A percentile compares a stretch with the other conserved stretches of the same genome.
phyloP scores from a whole-genome alignment of 352 stramenopile species.

The Globisporangium megalacanthum region DNA sequence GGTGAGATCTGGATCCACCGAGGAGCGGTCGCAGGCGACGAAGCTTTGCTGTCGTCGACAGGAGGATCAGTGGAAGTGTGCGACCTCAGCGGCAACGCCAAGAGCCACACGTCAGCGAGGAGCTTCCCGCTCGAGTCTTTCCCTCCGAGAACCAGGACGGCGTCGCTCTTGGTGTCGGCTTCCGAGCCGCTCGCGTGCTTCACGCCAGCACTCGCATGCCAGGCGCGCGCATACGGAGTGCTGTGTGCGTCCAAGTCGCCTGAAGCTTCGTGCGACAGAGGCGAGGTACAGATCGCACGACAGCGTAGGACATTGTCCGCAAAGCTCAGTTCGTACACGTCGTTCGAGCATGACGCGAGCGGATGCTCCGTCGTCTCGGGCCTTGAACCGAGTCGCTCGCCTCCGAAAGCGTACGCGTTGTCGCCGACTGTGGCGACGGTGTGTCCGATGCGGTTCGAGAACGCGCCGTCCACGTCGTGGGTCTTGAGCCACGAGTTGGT shows the following conservation, averaged over 20 bases:
- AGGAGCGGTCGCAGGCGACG: not conserved
- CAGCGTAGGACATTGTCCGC: conserved; percentile 35
- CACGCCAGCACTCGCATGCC: conserved; percentile 33
- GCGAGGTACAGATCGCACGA: conserved; percentile 12
- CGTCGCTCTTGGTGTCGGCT: conserved; percentile 15
- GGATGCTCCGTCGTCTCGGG: not conserved
- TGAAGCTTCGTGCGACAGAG: conserved; percentile 1
- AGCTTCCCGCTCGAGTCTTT: conserved; percentile 25
- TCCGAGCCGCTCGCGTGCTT: conserved; percentile 14
- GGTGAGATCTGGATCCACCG: conserved; percentile 39
- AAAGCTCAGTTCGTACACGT: conserved; percentile 41
- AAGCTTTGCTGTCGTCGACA: conserved; percentile 3
- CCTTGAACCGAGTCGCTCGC: conserved; percentile 24
- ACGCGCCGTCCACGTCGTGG: conserved; percentile 50
- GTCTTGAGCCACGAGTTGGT: conserved; percentile 41
- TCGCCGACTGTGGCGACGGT: conserved; percentile 33
- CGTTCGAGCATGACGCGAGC: conserved; percentile 15
- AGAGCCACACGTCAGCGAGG: conserved; percentile 42
- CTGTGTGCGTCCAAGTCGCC: not conserved
- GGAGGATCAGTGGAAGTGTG: not conserved
- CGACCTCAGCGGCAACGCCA: conserved; percentile 19
- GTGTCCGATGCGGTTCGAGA: conserved; percentile 51
- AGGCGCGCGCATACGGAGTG: conserved; percentile 25
- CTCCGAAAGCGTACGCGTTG: conserved; percentile 51
- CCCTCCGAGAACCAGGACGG: conserved; percentile 45